phyloP scores from a whole-genome alignment of 345 rosid genomes.

The Pistacia integerrima region DNA sequence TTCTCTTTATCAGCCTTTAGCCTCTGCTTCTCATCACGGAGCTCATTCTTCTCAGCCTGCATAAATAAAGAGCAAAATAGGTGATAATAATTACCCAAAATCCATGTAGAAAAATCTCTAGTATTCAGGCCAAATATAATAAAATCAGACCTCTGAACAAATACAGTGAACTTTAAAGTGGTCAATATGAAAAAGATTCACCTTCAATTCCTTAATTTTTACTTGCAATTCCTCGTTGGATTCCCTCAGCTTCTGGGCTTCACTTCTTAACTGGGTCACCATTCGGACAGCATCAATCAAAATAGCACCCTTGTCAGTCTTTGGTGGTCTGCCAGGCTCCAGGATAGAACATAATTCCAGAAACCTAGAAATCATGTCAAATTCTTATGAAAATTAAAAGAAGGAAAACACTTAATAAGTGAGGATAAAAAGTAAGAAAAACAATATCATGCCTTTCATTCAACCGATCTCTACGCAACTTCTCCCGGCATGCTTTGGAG shows the following conservation, averaged over 20 bases:
- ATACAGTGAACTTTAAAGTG: background rate
- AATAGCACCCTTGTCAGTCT: conserved; percentile 35
- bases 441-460: conserved; percentile 27
- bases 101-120: background rate
- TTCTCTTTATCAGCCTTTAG: conserved; percentile 31
- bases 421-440: background rate
- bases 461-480: conserved; percentile 26
- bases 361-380: conserved; percentile 28
- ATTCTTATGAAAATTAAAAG: conserved; percentile 1
- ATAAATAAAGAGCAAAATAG: conserved; percentile 8
- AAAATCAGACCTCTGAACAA: background rate
- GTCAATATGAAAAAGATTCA: background rate
- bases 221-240: conserved; percentile 31
- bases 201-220: conserved; percentile 42
- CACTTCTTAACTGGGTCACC: conserved; percentile 33
- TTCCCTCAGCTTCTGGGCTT: conserved; percentile 31
- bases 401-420: background rate
- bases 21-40: conserved; percentile 55
- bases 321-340: conserved; percentile 40
- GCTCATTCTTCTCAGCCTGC: conserved; percentile 61
- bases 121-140: background rate
- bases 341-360: conserved; percentile 36
- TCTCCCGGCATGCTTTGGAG: conserved; percentile 35
- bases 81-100: background rate
- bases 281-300: conserved; percentile 34